Conservation (phyloP, 257 asterid genomes). For the Striga asiatica region DNA sequence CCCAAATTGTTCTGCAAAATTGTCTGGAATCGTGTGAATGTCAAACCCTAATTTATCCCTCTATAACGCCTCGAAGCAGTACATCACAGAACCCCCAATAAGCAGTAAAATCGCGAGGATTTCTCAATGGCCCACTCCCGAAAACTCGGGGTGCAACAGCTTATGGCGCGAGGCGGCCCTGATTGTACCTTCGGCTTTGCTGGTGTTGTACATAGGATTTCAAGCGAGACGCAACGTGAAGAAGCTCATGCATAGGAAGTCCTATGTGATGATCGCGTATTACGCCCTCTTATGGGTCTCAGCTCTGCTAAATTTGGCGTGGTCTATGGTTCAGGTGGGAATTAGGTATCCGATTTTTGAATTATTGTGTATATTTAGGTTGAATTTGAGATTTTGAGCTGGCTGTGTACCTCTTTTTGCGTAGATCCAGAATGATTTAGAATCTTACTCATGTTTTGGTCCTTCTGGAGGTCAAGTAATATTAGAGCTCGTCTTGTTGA, state of each 20-base stretch:
- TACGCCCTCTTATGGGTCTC: conserved; percentile 71
- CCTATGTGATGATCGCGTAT: conserved; percentile 74
- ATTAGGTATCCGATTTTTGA: not conserved
- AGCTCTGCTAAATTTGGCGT: conserved; percentile 61
- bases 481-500: not conserved
- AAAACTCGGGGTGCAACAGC: conserved; percentile 39
- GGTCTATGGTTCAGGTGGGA: conserved; percentile 78
- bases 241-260: conserved; percentile 65
- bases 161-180: conserved; percentile 71
- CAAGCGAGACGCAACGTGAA: conserved; percentile 61
- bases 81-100: conserved; percentile 26
- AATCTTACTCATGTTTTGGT: not conserved
- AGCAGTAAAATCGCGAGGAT: conserved; percentile 13
- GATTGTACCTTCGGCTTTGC: conserved; percentile 59
- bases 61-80: conserved; percentile 17
- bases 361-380: not conserved
- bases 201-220: conserved; percentile 69
- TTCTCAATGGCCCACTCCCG: conserved; percentile 28
- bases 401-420: not conserved
- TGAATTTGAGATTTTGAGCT: not conserved
- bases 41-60: conserved; percentile 35
- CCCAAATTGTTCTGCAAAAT: not conserved
- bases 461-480: not conserved
- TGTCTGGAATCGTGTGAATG: conserved; percentile 21
- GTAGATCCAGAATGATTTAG: not conserved